Conservation (phyloP, 345 rosid genomes). For the rapeseed (Brassica napus) region Da-Ae NC_063452.1:22335001-22335500, state of each 20-base stretch:
- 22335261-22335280: background rate
- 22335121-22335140: constrained; percentile 93
- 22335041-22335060: constrained; percentile 60
- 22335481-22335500: constrained; percentile 15
- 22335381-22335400: no score
- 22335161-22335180: constrained; percentile 75
- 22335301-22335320: background rate
- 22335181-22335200: constrained; percentile 98
- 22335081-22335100: constrained; percentile 94
- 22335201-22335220: constrained; percentile 85
- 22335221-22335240: constrained; percentile 93
- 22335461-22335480: constrained; percentile 66
- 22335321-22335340: background rate
- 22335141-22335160: constrained; percentile 51
- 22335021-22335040: background rate
- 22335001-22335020: constrained; percentile 13
- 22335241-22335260: constrained; percentile 30
- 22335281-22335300: background rate
- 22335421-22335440: background rate
- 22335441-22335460: background rate
- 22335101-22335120: constrained; percentile 95
- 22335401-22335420: background rate
- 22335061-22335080: constrained; percentile 98
- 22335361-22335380: background rate
- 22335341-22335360: background rate